A percentile compares a stretch with the other conserved stretches of the same genome.
phyloP scores from a whole-genome alignment of 768 basidiomycete genomes.

The Cystofilobasidium ferigula region DNA sequence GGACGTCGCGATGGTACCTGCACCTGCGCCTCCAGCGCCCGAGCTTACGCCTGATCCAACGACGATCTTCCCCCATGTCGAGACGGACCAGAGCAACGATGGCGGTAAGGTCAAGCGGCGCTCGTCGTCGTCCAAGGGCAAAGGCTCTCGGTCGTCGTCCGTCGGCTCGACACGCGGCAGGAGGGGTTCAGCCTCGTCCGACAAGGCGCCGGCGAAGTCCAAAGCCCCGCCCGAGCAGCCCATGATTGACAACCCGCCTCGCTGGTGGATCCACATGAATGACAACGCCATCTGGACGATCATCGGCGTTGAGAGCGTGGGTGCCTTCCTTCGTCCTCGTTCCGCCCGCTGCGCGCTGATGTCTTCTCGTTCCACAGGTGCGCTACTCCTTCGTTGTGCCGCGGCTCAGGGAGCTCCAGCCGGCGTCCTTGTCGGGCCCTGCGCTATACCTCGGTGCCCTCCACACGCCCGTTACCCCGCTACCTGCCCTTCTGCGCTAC shows the following conservation, averaged over 20 bases:
- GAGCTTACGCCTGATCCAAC: not conserved
- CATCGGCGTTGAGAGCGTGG: constrained; percentile 18
- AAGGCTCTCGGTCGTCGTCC: constrained; percentile 2
- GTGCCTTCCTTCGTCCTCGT: not conserved
- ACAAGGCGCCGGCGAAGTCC: not conserved
- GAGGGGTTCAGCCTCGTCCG: not conserved
- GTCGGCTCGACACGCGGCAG: not conserved
- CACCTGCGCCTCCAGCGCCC: not conserved
- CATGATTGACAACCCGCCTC: constrained; percentile 1
- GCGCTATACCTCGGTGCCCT: not conserved
- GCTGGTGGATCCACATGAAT: constrained; percentile 16
- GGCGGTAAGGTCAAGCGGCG: constrained; percentile 13
- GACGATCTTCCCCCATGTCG: not conserved
- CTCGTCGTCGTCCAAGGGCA: constrained; percentile 10
- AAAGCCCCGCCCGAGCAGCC: not conserved
- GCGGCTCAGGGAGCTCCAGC: not conserved
- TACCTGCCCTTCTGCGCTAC: constrained; percentile 5
- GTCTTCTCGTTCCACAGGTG: not conserved
- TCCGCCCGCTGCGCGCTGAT: too few species aligned
- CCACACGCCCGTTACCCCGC: constrained; percentile 3
- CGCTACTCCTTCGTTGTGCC: constrained; percentile 13
- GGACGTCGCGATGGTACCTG: not conserved
- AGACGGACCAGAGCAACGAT: constrained; percentile 9
- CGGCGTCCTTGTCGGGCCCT: not conserved
- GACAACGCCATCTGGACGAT: constrained; percentile 20